Evolutionary conservation across 1,284 basidiomycete species (phyloP).

Genomic region (Leccinum huronense): DNA sequence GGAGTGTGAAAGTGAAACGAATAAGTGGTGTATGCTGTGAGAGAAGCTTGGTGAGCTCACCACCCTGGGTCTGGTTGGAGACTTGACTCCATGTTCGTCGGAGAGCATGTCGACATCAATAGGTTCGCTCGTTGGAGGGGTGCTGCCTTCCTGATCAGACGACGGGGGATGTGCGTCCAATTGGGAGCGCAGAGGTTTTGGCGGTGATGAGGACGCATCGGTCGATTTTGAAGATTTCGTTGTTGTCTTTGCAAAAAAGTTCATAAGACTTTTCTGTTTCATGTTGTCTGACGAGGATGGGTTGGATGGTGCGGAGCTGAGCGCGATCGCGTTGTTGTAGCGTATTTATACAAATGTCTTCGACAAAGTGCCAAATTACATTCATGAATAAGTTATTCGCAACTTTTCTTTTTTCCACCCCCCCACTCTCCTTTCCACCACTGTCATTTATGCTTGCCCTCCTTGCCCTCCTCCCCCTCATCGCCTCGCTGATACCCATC

Average conservation of each 20-base stretch:
- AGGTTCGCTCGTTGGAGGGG: constrained; percentile 70
- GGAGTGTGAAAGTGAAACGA: constrained; percentile 4
- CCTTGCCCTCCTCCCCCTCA: constrained; percentile 20
- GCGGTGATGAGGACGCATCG: constrained; percentile 31
- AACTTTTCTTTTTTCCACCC: neutral
- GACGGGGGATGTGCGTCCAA: constrained; percentile 44
- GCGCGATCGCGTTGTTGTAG: constrained; percentile 14
- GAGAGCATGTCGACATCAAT: constrained; percentile 71
- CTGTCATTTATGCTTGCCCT: constrained; percentile 25
- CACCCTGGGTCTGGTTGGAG: constrained; percentile 9
- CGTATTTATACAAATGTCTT: constrained; percentile 20
- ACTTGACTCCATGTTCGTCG: constrained; percentile 44
- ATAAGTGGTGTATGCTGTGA: neutral
- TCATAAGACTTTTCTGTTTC: constrained; percentile 74
- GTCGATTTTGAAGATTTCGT: constrained; percentile 27
- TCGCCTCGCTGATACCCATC: constrained; percentile 19
- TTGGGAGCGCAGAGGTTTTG: constrained; percentile 26
- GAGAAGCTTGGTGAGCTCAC: constrained; percentile 17
- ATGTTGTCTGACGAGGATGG: constrained; percentile 38
- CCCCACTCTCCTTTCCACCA: constrained; percentile 20
- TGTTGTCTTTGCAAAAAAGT: constrained; percentile 58
- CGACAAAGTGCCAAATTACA: neutral
- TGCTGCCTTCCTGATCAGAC: constrained; percentile 50
- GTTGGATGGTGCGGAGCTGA: constrained; percentile 2
- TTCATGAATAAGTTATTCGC: neutral